Percentiles rank a stretch among this genome's conserved stretches.
Evolutionary conservation across 1,284 basidiomycete genomes (phyloP).

Genomic region (Pholiota adiposa): DNA sequence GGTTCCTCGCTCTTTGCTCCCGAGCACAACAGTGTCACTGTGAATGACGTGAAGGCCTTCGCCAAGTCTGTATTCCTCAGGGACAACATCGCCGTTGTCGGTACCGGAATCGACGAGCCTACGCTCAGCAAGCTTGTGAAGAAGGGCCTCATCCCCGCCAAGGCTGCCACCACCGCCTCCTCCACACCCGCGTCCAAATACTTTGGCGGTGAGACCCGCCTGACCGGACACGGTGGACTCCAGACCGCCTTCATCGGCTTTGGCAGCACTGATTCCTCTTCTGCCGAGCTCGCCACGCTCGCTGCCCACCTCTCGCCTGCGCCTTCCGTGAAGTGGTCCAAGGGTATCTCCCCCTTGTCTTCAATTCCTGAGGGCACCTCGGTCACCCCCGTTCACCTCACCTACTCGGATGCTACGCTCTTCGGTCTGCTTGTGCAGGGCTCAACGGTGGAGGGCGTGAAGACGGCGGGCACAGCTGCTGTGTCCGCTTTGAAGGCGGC

Average conservation of each 20-base stretch:
- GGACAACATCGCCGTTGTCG: slow-evolving; percentile 84
- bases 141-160: slow-evolving; percentile 61
- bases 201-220: slow-evolving; percentile 85
- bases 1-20: slow-evolving; percentile 87
- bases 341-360: slow-evolving; percentile 72
- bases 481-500: slow-evolving; percentile 70
- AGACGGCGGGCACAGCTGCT: slow-evolving; percentile 66
- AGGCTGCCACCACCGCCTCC: slow-evolving; percentile 43
- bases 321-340: slow-evolving; percentile 84
- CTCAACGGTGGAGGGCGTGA: slow-evolving; percentile 59
- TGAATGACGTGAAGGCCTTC: slow-evolving; percentile 73
- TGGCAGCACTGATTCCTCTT: slow-evolving; percentile 65
- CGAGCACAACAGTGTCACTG: slow-evolving; percentile 66
- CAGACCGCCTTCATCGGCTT: slow-evolving; percentile 87
- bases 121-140: slow-evolving; percentile 75
- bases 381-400: slow-evolving; percentile 76
- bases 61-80: slow-evolving; percentile 76
- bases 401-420: slow-evolving; percentile 90
- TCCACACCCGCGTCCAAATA: slow-evolving; percentile 61
- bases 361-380: slow-evolving; percentile 57
- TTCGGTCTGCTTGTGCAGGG: slow-evolving; percentile 82
- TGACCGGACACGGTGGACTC: slow-evolving; percentile 60
- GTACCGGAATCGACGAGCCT: slow-evolving; percentile 81
- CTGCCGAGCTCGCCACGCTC: slow-evolving; percentile 77
- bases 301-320: slow-evolving; percentile 75